These are phyloP conservation scores for Phytophthora cactorum DNA, from an alignment of 352 stramenopile species.

Conservation along the genomic window DNA sequence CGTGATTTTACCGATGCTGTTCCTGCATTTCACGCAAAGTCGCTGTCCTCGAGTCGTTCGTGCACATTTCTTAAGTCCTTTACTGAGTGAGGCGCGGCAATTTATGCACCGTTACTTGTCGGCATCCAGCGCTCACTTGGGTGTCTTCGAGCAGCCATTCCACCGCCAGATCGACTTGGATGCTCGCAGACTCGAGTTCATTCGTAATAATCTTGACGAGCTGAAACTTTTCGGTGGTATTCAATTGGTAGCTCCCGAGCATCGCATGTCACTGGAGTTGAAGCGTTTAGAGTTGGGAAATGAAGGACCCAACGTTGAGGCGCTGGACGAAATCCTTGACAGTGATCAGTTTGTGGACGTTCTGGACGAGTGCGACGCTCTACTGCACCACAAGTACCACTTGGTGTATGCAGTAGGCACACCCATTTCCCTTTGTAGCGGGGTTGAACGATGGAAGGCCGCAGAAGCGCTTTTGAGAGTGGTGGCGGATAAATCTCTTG, in stretches of 20 bases:
- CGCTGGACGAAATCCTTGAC: constrained; percentile 49
- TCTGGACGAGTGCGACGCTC: constrained; percentile 89
- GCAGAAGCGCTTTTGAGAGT: constrained; percentile 55
- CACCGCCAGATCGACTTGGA: constrained; percentile 58
- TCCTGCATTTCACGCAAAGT: constrained; percentile 66
- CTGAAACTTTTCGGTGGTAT: constrained; percentile 48
- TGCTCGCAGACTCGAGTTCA: constrained; percentile 25
- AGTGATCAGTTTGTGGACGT: constrained; percentile 75
- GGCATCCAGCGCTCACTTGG: constrained; percentile 46
- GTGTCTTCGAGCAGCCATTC: constrained; percentile 71
- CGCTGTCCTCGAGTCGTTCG: constrained; percentile 43
- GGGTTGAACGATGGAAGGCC: constrained; percentile 55
- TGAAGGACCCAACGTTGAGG: not conserved
- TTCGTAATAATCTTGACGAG: constrained; percentile 47
- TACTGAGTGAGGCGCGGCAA: constrained; percentile 71
- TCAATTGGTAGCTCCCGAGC: constrained; percentile 84
- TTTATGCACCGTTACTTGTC: constrained; percentile 72
- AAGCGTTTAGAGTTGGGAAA: constrained; percentile 52
- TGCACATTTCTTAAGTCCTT: constrained; percentile 62
- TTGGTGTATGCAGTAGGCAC: constrained; percentile 86
- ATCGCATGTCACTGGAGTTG: constrained; percentile 89
- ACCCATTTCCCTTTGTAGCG: constrained; percentile 48
- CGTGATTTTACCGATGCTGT: constrained; percentile 90
- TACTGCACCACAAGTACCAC: constrained; percentile 89
- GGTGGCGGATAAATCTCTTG: constrained; percentile 15